Evolutionary conservation across 2,329 filamentous ascomycete species (phyloP).

Genomic region (Camillea tinctor): DNA sequence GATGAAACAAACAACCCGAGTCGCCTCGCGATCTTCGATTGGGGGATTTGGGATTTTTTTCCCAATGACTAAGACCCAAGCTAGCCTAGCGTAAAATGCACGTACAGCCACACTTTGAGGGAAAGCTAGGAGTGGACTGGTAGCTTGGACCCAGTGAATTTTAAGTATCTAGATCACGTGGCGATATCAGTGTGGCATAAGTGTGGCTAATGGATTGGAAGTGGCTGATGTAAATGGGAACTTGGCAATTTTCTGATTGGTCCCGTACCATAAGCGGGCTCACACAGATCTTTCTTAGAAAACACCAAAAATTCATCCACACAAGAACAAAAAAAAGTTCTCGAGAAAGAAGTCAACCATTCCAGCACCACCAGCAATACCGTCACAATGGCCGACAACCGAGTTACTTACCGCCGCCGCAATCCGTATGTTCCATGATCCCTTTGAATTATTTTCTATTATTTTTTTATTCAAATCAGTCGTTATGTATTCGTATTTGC

Average conservation of each 20-base stretch:
- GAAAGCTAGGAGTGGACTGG: neutral
- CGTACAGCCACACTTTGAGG: neutral
- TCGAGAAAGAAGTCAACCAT: conserved; percentile 26
- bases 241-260: conserved; percentile 21
- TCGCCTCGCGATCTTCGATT: conserved; percentile 17
- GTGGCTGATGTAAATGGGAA: conserved; percentile 9
- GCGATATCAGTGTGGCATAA: too few relatives aligned
- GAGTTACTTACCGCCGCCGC: conserved; percentile 71
- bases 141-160: too few relatives aligned
- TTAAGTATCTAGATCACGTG: neutral
- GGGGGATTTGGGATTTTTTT: conserved; percentile 31
- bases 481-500: neutral
- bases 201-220: neutral
- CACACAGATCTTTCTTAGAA: conserved; percentile 26
- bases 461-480: neutral
- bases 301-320: conserved; percentile 31
- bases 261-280: conserved; percentile 23
- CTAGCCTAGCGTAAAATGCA: conserved; percentile 8
- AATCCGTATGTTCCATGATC: conserved; percentile 65
- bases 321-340: conserved; percentile 29
- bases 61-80: conserved; percentile 9
- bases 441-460: conserved; percentile 9
- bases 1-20: conserved; percentile 12
- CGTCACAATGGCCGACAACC: conserved; percentile 57
- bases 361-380: conserved; percentile 24